Percentiles rank a stretch among this genome's conserved stretches.
Evolutionary conservation across 164 flowering plant genomes (phyloP).

Genomic region (Echeveria elegans): DNA sequence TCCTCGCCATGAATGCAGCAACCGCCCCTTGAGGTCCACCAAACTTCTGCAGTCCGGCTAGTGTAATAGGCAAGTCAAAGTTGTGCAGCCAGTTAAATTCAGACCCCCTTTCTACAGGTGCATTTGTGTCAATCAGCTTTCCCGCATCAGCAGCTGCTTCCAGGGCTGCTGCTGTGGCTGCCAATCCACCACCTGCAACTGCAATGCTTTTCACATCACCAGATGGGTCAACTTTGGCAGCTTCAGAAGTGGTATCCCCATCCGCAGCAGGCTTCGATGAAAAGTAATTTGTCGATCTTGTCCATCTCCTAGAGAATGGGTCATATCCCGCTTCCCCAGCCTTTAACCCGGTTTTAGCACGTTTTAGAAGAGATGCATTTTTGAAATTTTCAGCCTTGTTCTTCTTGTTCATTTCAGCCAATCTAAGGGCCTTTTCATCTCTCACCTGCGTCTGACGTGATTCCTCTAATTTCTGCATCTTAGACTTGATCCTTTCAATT

Average conservation of each 20-base stretch:
- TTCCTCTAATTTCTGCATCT: constrained; percentile 61
- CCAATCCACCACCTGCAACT: constrained; percentile 30
- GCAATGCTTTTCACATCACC: constrained; percentile 14
- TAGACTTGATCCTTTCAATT: constrained; percentile 60
- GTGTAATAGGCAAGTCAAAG: constrained; percentile 76
- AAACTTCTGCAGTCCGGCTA: constrained; percentile 55
- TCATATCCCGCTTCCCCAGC: constrained; percentile 96
- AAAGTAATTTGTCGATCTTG: constrained; percentile 75
- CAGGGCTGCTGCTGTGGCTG: constrained; percentile 66
- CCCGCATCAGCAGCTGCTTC: constrained; percentile 94
- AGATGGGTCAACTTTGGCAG: constrained; percentile 19
- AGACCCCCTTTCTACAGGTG: constrained; percentile 90
- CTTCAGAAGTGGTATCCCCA: constrained; percentile 20
- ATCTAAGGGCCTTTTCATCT: constrained; percentile 65
- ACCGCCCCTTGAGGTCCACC: constrained; percentile 62
- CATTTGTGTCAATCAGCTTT: constrained; percentile 83
- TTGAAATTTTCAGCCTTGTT: constrained; percentile 86
- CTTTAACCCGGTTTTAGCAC: constrained; percentile 51
- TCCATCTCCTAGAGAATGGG: constrained; percentile 96
- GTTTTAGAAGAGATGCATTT: constrained; percentile 70
- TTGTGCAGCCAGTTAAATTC: constrained; percentile 58
- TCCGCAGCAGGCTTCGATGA: constrained; percentile 36
- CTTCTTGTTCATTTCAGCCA: constrained; percentile 85
- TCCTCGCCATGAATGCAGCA: constrained; percentile 78
- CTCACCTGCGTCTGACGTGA: constrained; percentile 37